These are phyloP conservation scores for Lactifluus echinatus DNA, from an alignment of 768 basidiomycete genomes.

Conservation along the genomic window DNA sequence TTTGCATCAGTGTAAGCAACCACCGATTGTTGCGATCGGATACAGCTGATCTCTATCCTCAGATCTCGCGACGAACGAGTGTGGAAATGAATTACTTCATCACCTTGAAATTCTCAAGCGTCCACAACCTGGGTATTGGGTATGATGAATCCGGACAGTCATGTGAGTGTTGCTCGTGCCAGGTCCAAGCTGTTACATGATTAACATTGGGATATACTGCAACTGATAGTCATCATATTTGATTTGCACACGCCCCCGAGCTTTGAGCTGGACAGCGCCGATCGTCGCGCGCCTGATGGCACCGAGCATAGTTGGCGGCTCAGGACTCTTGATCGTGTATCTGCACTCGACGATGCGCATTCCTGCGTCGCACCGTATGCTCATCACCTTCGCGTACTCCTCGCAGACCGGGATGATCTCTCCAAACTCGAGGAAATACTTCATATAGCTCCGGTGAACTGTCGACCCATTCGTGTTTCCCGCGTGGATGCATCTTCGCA, in stretches of 20 bases:
- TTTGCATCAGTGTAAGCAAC: not conserved
- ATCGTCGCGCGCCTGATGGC: not conserved
- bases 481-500: conserved; percentile 20
- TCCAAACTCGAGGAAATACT: not conserved
- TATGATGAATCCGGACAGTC: not conserved
- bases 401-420: not conserved
- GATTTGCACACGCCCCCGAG: not conserved
- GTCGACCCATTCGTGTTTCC: not conserved
- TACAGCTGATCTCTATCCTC: not conserved
- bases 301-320: not conserved
- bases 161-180: not conserved
- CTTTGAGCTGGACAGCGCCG: not conserved
- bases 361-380: not conserved
- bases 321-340: not conserved
- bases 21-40: too few species aligned
- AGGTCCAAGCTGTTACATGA: not conserved
- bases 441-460: not conserved
- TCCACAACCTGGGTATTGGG: not conserved
- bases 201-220: not conserved
- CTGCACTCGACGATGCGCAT: not conserved
- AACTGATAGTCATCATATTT: not conserved
- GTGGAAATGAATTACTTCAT: not conserved
- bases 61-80: not conserved
- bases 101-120: not conserved
- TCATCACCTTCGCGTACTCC: not conserved